Evolutionary conservation across 2,329 filamentous ascomycete genomes (phyloP).

Genomic region (Aciculosporium take): DNA sequence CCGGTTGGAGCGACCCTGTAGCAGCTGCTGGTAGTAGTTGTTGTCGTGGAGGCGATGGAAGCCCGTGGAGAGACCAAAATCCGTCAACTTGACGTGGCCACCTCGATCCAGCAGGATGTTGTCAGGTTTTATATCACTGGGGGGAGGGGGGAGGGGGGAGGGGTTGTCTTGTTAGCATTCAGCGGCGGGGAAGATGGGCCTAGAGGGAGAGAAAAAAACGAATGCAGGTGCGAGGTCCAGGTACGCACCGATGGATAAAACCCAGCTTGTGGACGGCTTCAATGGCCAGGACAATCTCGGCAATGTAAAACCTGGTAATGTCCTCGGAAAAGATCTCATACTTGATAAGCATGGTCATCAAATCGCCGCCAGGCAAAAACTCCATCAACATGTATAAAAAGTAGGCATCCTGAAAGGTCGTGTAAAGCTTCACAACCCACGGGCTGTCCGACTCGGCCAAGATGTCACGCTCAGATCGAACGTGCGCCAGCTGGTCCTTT

Average conservation of each 20-base stretch:
- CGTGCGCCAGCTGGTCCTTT: conserved; percentile 94
- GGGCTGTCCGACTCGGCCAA: conserved; percentile 97
- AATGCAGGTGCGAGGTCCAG: background rate
- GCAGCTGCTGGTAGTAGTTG: conserved; percentile 92
- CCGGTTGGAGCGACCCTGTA: conserved; percentile 62
- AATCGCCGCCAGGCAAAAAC: conserved; percentile 90
- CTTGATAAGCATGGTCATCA: conserved; percentile 99
- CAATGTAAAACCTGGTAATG: conserved; percentile 98
- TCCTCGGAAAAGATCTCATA: conserved; percentile 99
- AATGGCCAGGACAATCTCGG: conserved; percentile 94
- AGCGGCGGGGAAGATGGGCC: background rate
- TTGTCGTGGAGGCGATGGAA: conserved; percentile 98
- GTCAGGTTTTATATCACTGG: conserved; percentile 95
- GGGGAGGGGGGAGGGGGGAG: no score
- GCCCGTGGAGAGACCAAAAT: conserved; percentile 93
- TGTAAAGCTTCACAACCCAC: conserved; percentile 97
- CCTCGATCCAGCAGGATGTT: conserved; percentile 93
- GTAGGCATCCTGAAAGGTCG: conserved; percentile 90
- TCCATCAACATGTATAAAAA: conserved; percentile 99
- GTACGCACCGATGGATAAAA: conserved; percentile 84
- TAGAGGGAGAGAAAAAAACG: background rate
- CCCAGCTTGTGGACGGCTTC: conserved; percentile 96
- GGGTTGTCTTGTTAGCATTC: background rate
- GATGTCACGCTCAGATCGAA: conserved; percentile 94
- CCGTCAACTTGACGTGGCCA: conserved; percentile 94